Conservation (phyloP, 306 rosid species). For the Mimosa pudica region DNA sequence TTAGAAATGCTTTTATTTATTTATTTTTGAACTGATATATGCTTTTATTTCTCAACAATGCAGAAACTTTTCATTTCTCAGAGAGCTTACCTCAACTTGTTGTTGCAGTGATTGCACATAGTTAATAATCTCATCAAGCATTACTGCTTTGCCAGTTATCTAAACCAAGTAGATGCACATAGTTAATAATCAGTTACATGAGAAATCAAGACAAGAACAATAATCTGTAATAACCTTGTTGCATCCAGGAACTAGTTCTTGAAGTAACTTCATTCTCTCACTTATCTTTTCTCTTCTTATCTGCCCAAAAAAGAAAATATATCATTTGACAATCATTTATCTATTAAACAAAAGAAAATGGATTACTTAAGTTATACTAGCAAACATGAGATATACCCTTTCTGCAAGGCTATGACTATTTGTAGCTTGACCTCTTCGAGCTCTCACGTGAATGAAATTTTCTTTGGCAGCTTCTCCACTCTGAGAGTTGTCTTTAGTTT, state of each 20-base stretch:
- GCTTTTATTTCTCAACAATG: constrained; percentile 6
- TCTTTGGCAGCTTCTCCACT: constrained; percentile 79
- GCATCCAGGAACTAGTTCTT: constrained; percentile 99
- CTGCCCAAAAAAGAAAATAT: constrained; percentile 45
- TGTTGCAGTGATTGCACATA: constrained; percentile 98
- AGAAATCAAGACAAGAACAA: constrained; percentile 31
- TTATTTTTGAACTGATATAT: constrained; percentile 4
- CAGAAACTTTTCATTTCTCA: constrained; percentile 1
- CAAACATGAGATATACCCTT: constrained; percentile 63
- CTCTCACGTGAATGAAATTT: constrained; percentile 94
- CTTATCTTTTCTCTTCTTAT: constrained; percentile 99
- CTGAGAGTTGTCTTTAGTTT: constrained; percentile 65
- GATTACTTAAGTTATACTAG: constrained; percentile 9
- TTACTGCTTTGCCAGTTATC: constrained; percentile 99
- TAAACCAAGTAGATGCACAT: constrained; percentile 38
- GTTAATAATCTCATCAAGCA: constrained; percentile 99
- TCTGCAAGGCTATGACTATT: constrained; percentile 99
- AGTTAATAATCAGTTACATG: constrained; percentile 4
- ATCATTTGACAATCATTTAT: background rate
- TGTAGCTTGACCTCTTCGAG: constrained; percentile 98
- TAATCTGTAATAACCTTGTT: constrained; percentile 65
- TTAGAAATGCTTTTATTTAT: constrained; percentile 26
- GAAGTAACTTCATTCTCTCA: constrained; percentile 97
- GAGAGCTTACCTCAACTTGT: constrained; percentile 91
- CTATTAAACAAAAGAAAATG: background rate